Evolutionary conservation across 2,329 filamentous ascomycete genomes (phyloP).

Genomic region (Xylariales sp.): DNA sequence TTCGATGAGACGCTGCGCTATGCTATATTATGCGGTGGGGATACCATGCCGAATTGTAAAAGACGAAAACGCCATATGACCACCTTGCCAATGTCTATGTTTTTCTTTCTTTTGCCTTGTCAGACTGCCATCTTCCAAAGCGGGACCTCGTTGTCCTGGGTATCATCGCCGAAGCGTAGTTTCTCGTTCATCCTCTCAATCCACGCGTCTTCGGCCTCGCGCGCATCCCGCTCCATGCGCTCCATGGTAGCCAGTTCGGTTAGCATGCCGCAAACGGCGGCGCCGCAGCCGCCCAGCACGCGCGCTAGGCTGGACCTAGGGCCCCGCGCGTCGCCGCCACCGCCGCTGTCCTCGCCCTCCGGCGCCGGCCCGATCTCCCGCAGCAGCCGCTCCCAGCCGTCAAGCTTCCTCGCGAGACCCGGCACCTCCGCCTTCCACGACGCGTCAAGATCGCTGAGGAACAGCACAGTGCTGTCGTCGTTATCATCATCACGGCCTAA

Average conservation of each 20-base stretch:
- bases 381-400: slow-evolving; percentile 47
- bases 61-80: no score
- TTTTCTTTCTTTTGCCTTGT: no score
- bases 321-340: neutral
- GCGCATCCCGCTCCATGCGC: slow-evolving; percentile 54
- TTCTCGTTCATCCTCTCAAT: slow-evolving; percentile 48
- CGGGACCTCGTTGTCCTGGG: slow-evolving; percentile 17
- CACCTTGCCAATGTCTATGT: no score
- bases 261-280: slow-evolving; percentile 54
- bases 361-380: slow-evolving; percentile 32
- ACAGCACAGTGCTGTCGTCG: no score
- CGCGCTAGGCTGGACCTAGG: slow-evolving; percentile 18
- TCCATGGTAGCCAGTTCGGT: slow-evolving; percentile 60
- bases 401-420: slow-evolving; percentile 48
- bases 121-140: slow-evolving; percentile 26
- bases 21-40: no score
- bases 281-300: slow-evolving; percentile 21
- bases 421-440: slow-evolving; percentile 57
- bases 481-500: slow-evolving; percentile 28
- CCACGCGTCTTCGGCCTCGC: slow-evolving; percentile 54
- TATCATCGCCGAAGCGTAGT: slow-evolving; percentile 26
- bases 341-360: neutral
- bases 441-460: slow-evolving; percentile 51
- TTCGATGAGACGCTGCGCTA: no score
- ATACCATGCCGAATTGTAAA: no score